Base-by-base conservation (phyloP, 306 rosid genomes). In the Pyrus bretschneideri region DNA sequence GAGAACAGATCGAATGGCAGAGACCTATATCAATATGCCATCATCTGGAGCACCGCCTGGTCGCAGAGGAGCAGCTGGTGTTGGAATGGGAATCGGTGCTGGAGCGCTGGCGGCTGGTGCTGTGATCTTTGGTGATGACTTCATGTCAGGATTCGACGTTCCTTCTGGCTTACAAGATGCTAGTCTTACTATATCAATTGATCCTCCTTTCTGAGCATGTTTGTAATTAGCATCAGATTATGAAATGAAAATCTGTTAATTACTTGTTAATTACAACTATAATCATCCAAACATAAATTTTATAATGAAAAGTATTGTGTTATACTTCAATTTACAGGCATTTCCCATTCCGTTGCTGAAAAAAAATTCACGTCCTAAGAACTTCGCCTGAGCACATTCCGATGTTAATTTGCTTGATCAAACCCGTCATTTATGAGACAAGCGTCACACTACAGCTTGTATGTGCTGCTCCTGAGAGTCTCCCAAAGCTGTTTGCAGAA, bases 21-120 rank as follows among this genome's bases (percentile, higher is more conserved):
- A 81, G 74, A 81, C 79, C 23, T 93, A 77, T 49, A 63, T 85
- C 58, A 81, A 85, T 52, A 79, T 87, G 87, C 82, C 89, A 15
- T 61, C 90, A 76, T 73, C 87, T 67, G 77, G 74, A 69, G 86
- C 73, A 71, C 87, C 80, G 4, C 69, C 79, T 6, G 57, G 68
- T 52, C 86, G 69, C 46, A 75, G 81, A 42, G 83, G 77, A 33
- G 88, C 70, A 69, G 81, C 87, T 51, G 87, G 81, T 29, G 78
- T 88, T 71, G 89, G 81, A 75, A 15, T 89, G 87, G 97, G 90
- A 67, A 44, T 90, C 54, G 93, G 91, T 21, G 91, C 93, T 9
- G 96, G 87, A 81, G 96, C 97, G 65, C 85, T 91, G 70, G 98
- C 93, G 27, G 96, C 96, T 4, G 96, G 98, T 80, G 88, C 96